Percentiles rank a stretch among this genome's conserved stretches.
phyloP scores from a whole-genome alignment of 1,284 basidiomycete species.

The Sphaerobolus stellatus region DNA sequence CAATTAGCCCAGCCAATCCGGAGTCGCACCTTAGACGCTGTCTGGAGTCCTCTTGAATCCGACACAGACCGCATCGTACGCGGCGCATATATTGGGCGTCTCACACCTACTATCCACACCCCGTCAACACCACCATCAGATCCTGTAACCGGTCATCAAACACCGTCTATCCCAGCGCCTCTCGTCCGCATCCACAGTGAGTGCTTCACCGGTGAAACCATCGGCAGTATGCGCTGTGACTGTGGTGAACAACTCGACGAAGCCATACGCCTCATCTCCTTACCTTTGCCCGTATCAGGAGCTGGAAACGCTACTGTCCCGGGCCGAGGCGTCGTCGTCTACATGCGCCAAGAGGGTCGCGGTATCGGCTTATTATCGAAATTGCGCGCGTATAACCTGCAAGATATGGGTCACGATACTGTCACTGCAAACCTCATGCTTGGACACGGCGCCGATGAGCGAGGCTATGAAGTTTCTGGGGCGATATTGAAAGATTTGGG shows the following conservation, averaged over 20 bases:
- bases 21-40: conserved; percentile 78
- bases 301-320: conserved; percentile 19
- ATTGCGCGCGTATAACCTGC: conserved; percentile 96
- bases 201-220: conserved; percentile 98
- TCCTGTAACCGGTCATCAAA: conserved; percentile 1
- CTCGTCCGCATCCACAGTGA: conserved; percentile 97
- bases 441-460: conserved; percentile 92
- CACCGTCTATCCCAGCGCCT: conserved; percentile 60
- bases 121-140: conserved; percentile 44
- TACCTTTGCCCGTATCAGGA: conserved; percentile 54
- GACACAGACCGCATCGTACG: conserved; percentile 91
- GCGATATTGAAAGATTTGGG: conserved; percentile 63
- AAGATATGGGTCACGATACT: conserved; percentile 97
- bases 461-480: conserved; percentile 89
- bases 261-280: conserved; percentile 88
- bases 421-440: conserved; percentile 96
- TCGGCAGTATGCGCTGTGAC: conserved; percentile 98
- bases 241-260: conserved; percentile 99
- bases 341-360: conserved; percentile 97
- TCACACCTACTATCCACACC: conserved; percentile 59
- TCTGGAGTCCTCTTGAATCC: conserved; percentile 87
- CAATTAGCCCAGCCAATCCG: conserved; percentile 62
- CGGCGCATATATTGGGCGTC: conserved; percentile 89
- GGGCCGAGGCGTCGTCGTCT: conserved; percentile 88
- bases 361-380: conserved; percentile 97